Evolutionary conservation across 2,329 filamentous ascomycete genomes (phyloP).

Genomic region (Monosporascus sp.): DNA sequence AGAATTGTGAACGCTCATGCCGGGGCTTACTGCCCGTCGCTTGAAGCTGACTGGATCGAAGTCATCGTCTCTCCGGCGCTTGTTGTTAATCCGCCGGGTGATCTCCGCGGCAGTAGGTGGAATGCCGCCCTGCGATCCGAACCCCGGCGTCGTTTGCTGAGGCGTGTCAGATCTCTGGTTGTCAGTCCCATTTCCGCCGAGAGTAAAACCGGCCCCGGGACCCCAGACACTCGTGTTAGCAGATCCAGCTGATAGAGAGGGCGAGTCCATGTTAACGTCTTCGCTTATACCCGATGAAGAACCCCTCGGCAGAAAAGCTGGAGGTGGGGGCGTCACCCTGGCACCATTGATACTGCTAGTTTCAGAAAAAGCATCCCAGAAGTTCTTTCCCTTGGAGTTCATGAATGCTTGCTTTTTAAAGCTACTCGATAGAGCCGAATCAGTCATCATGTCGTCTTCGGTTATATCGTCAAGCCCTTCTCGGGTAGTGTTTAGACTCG

Average conservation of each 20-base stretch:
- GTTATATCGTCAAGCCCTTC: constrained; percentile 64
- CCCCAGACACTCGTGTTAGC: constrained; percentile 27
- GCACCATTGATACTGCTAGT: constrained; percentile 48
- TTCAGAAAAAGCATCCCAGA: constrained; percentile 77
- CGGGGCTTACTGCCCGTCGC: constrained; percentile 82
- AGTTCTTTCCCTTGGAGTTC: constrained; percentile 65
- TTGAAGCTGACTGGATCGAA: constrained; percentile 87
- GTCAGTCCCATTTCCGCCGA: constrained; percentile 24
- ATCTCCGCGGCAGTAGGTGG: constrained; percentile 67
- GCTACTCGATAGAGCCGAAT: constrained; percentile 52
- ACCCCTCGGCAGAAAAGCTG: constrained; percentile 55
- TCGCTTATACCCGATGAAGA: constrained; percentile 61
- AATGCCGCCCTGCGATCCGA: constrained; percentile 28
- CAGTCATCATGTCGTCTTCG: constrained; percentile 64
- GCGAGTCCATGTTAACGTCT: constrained; percentile 69
- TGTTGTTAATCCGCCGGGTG: constrained; percentile 71
- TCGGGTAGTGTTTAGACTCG: constrained; percentile 55
- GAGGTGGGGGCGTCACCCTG: constrained; percentile 53
- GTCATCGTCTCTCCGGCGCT: constrained; percentile 85
- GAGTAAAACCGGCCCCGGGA: constrained; percentile 27
- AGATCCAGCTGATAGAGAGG: constrained; percentile 37
- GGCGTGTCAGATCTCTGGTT: constrained; percentile 31
- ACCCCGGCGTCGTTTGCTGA: constrained; percentile 27
- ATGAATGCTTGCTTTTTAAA: constrained; percentile 71
- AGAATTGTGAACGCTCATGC: constrained; percentile 85